phyloP scores from a whole-genome alignment of 371 early-diverging fungal species.

The Rhizomucor pusillus region DNA sequence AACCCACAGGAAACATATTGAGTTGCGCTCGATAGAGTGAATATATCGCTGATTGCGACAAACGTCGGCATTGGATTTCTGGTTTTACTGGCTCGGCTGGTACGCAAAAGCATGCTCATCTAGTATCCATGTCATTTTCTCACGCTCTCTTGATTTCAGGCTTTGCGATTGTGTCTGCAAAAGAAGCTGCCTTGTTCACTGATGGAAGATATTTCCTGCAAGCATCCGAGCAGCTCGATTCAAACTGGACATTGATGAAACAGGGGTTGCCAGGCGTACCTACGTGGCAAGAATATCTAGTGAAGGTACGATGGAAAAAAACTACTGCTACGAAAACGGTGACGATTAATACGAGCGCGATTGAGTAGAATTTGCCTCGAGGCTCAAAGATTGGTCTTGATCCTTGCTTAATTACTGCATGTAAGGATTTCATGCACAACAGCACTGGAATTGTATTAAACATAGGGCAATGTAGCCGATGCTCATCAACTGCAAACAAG shows the following conservation, averaged over 20 bases:
- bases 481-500: conserved; percentile 57
- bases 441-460: neutral
- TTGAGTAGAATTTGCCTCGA: conserved; percentile 53
- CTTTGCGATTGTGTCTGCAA: conserved; percentile 73
- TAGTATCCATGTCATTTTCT: neutral
- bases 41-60: conserved; percentile 92
- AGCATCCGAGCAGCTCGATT: conserved; percentile 90
- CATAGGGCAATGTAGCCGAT: conserved; percentile 39
- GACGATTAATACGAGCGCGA: neutral
- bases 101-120: conserved; percentile 4
- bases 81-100: conserved; percentile 98
- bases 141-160: conserved; percentile 36
- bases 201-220: conserved; percentile 99
- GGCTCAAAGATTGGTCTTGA: conserved; percentile 84
- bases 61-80: conserved; percentile 89
- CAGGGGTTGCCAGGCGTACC: conserved; percentile 85
- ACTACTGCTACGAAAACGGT: neutral
- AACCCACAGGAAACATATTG: neutral
- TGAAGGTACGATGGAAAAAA: conserved; percentile 40
- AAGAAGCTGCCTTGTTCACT: conserved; percentile 87
- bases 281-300: conserved; percentile 85
- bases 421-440: conserved; percentile 26
- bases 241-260: conserved; percentile 93
- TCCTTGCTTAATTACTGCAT: conserved; percentile 75
- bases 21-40: conserved; percentile 74